A percentile compares a stretch with the other conserved stretches of the same genome.
Evolutionary conservation across 2,329 filamentous ascomycete genomes (phyloP).

Genomic region (Cladorrhinum sp.): DNA sequence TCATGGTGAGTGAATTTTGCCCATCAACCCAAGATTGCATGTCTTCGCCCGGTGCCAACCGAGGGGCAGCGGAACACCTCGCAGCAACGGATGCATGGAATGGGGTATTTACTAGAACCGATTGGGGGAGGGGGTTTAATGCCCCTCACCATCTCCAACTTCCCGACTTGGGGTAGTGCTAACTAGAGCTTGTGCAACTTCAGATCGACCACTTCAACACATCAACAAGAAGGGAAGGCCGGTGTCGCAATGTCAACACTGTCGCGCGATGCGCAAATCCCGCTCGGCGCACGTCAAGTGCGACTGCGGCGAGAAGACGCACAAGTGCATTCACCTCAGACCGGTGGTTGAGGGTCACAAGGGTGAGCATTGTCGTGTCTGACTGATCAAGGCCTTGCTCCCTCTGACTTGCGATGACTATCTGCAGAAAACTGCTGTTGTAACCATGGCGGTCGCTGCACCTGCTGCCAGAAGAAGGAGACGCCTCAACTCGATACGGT

Average conservation of each 20-base stretch:
- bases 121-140: neutral
- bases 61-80: conserved; percentile 20
- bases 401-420: conserved; percentile 31
- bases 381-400: conserved; percentile 25
- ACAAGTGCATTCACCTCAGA: conserved; percentile 62
- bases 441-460: conserved; percentile 66
- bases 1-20: conserved; percentile 65
- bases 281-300: conserved; percentile 93
- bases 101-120: neutral
- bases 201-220: conserved; percentile 87
- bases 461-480: conserved; percentile 63
- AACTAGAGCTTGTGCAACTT: conserved; percentile 17
- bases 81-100: conserved; percentile 13
- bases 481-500: conserved; percentile 56
- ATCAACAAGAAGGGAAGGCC: conserved; percentile 98
- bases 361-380: conserved; percentile 45
- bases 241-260: conserved; percentile 96
- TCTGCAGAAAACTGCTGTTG: conserved; percentile 63
- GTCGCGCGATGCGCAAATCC: conserved; percentile 92
- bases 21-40: conserved; percentile 2
- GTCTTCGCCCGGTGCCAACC: no score
- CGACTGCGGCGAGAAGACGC: conserved; percentile 91
- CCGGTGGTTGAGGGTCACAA: conserved; percentile 56
- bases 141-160: conserved; percentile 10
- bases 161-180: conserved; percentile 19